Evolutionary conservation across 1,139 yeast genomes (phyloP).

Genomic region (Groenewaldozyma auringiensis): DNA sequence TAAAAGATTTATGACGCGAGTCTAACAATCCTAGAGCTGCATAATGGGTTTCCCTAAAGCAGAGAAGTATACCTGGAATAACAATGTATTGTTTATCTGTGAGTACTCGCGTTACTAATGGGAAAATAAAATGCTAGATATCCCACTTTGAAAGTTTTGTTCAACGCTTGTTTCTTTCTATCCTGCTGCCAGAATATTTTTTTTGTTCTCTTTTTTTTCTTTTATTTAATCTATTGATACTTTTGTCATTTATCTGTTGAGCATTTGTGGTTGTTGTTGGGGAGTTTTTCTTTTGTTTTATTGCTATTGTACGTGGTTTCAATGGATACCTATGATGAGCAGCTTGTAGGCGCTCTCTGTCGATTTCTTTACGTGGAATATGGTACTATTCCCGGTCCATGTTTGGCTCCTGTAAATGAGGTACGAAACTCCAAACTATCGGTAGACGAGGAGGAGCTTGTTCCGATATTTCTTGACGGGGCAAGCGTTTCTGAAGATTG

Average conservation of each 20-base stretch:
- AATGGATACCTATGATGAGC: slow-evolving; percentile 1
- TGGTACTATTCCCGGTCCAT: not conserved
- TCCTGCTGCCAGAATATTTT: not conserved
- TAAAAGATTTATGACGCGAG: not conserved
- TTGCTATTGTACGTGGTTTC: not conserved
- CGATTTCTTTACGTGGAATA: not conserved
- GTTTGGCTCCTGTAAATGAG: not conserved
- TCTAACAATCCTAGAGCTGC: not conserved
- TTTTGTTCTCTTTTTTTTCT: not conserved
- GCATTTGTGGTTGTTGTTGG: not conserved
- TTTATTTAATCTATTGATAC: not conserved
- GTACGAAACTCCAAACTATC: not conserved
- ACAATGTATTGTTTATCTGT: not conserved
- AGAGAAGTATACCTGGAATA: not conserved
- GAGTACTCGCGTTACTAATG: not conserved
- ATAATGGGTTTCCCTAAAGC: not conserved
- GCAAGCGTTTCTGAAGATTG: not conserved
- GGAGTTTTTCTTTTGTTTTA: not conserved
- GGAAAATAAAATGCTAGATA: not conserved
- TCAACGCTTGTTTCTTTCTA: no score
- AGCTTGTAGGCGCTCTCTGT: not conserved
- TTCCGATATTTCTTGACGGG: not conserved
- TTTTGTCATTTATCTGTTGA: no score
- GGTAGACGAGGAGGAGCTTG: not conserved
- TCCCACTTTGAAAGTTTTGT: no score